phyloP scores from a whole-genome alignment of 2,329 filamentous ascomycete species.

The Zalaria obscura region DNA sequence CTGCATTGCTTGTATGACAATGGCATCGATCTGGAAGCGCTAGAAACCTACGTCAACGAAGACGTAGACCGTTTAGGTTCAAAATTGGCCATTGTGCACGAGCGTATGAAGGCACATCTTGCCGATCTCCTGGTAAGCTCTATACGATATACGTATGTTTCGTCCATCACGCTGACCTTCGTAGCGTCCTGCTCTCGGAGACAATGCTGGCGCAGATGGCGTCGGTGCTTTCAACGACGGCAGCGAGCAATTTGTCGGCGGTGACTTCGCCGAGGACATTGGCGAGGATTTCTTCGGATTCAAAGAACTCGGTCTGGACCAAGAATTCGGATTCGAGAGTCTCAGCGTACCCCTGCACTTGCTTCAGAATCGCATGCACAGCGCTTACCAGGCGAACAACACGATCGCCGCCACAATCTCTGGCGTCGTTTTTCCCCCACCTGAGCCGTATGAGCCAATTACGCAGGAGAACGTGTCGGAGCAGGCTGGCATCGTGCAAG shows the following conservation, averaged over 20 bases:
- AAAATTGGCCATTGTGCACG: constrained; percentile 74
- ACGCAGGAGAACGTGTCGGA: constrained; percentile 62
- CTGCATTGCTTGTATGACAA: constrained; percentile 76
- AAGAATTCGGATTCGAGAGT: constrained; percentile 75
- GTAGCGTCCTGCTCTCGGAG: constrained; percentile 65
- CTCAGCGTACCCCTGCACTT: constrained; percentile 89
- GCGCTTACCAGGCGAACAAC: constrained; percentile 66
- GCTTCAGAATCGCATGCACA: constrained; percentile 80
- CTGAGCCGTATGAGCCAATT: constrained; percentile 61
- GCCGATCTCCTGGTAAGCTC: constrained; percentile 62
- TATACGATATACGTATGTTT: not conserved
- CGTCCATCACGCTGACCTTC: constrained; percentile 1
- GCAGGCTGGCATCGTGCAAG: constrained; percentile 77
- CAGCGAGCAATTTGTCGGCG: constrained; percentile 90
- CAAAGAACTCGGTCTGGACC: constrained; percentile 82
- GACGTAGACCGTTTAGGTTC: constrained; percentile 75
- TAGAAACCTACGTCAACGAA: constrained; percentile 82
- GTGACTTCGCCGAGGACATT: constrained; percentile 94
- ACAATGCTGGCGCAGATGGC: constrained; percentile 62
- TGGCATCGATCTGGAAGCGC: constrained; percentile 63
- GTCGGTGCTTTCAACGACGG: constrained; percentile 89
- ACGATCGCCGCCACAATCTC: constrained; percentile 45
- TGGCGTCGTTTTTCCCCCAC: constrained; percentile 50
- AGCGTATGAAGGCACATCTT: constrained; percentile 85
- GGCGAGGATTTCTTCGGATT: constrained; percentile 99